Evolutionary conservation across 306 rosid genomes (phyloP), one percentile per base, ranked within the genome.

Genomic region (Begonia loranthoides): DNA sequence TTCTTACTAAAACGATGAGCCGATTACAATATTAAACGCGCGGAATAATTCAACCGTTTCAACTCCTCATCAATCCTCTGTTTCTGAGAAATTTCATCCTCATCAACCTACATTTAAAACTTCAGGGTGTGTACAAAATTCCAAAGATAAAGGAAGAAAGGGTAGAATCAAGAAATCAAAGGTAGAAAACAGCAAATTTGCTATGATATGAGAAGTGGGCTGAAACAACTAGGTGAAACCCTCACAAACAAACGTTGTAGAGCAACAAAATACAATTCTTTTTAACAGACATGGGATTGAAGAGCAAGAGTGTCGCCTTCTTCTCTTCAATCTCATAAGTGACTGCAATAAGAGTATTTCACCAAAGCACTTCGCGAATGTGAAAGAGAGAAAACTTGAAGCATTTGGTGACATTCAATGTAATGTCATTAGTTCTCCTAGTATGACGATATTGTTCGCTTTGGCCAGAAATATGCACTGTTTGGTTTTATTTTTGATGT

Each of bases 1-100:
- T 57, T 72, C 94, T 85, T 72, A 86, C 99, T 50, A 70, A 78
- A 80, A 71, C 95, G 82, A 80, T 76, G 99, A 70, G 83, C 74
- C 65, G 83, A 66, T 65, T 82, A 87, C 9, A 79, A 64, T 74
- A 86, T 73, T 59, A 78, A 74, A 73, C 63, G 83, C 73, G 94
- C 58, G 78, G 94, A 82, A 80, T 67, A 62, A 65, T 71, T 77
- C 59, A 79, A 68, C 83, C 85, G 80, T 79, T 80, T 87, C 78
- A 75, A 74, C 72, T 86, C 86, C 56, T 72, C 72, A 58, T 66
- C 34, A 5, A 24, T 85, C 58, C 75, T 76, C 13, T 62, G 74
- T 68, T 86, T 82, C 82, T 86, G 68, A 52, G 74, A 76, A 59
- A 73, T 57, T 58, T 82, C 94, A 78, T 90, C 97, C 73, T 82